Percentiles rank a stretch among this genome's conserved stretches.
Evolutionary conservation across 306 rosid genomes (phyloP).

Genomic region (Vicia faba): DNA sequence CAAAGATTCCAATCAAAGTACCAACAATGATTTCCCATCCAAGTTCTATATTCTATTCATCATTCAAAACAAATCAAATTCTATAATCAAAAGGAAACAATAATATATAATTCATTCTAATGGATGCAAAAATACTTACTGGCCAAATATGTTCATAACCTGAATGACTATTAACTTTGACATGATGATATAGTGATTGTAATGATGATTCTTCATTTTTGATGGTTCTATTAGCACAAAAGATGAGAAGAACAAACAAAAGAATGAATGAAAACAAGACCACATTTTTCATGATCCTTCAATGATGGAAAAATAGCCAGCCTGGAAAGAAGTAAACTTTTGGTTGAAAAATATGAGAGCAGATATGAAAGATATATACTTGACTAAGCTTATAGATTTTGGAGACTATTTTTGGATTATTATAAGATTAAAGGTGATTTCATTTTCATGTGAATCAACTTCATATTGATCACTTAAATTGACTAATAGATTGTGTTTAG

Average conservation of each 20-base stretch:
- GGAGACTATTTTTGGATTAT: neutral
- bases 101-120: neutral
- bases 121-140: conserved; percentile 46
- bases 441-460: neutral
- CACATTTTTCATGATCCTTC: conserved; percentile 22
- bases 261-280: conserved; percentile 20
- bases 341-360: neutral
- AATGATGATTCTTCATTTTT: neutral
- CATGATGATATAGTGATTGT: conserved; percentile 36
- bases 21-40: conserved; percentile 74
- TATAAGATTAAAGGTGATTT: neutral
- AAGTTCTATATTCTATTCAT: conserved; percentile 65
- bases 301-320: conserved; percentile 30
- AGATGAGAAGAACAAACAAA: conserved; percentile 17
- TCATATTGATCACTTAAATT: conserved; percentile 5
- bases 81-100: neutral
- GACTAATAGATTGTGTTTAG: neutral
- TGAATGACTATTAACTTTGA: conserved; percentile 49
- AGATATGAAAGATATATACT: neutral
- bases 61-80: neutral
- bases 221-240: conserved; percentile 42
- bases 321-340: neutral
- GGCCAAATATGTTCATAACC: conserved; percentile 82
- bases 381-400: neutral
- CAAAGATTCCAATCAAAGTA: conserved; percentile 63